Conservation (phyloP, 306 rosid species). For the Lablab purpureus region DNA sequence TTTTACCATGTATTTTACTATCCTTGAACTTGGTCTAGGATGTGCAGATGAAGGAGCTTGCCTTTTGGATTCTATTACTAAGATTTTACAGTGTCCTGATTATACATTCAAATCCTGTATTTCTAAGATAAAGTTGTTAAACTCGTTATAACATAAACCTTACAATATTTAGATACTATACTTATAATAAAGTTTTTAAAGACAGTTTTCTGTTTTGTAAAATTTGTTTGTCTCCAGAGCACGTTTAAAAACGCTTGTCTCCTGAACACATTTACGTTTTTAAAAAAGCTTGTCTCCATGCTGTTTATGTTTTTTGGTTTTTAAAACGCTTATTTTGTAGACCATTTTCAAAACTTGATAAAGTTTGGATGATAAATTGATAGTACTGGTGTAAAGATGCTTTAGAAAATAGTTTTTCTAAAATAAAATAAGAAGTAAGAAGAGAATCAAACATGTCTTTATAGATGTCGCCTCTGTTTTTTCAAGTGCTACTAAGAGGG, state of each 20-base stretch:
- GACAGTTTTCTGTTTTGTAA: not conserved
- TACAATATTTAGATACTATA: conserved; percentile 1
- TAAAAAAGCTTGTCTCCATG: not conserved
- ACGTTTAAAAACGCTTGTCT: not conserved
- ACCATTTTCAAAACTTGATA: not conserved
- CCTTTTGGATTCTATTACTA: conserved; percentile 15
- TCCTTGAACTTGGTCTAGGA: not conserved
- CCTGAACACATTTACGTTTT: not conserved
- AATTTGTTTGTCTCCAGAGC: not conserved
- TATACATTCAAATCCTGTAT: conserved; percentile 4
- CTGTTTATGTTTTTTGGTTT: not conserved
- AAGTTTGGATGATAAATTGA: not conserved
- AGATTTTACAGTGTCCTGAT: conserved; percentile 7
- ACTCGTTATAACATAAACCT: not conserved
- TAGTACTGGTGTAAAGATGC: not conserved
- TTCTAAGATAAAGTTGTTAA: not conserved
- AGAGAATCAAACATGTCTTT: not conserved
- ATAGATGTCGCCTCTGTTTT: not conserved
- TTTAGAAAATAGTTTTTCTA: not conserved
- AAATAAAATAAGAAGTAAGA: not conserved
- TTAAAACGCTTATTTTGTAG: not conserved
- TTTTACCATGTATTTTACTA: not conserved
- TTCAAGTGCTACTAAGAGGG: conserved; percentile 18
- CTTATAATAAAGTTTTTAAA: too few relatives aligned
- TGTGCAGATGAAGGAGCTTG: conserved; percentile 23